Evolutionary conservation across 2,329 filamentous ascomycete genomes (phyloP).

Genomic region (Aspergillus ochraceoroseus): DNA sequence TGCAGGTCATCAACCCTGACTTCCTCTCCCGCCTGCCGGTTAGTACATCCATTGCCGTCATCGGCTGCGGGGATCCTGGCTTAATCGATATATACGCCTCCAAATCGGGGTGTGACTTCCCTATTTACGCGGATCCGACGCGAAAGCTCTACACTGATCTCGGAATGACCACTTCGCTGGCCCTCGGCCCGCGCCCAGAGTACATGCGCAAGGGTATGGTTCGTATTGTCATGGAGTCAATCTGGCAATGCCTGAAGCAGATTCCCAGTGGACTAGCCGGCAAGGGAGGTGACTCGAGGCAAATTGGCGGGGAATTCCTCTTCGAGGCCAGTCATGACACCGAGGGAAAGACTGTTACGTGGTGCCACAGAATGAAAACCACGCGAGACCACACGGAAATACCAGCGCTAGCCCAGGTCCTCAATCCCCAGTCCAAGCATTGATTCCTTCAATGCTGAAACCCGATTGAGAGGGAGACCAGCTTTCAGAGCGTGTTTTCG

Average conservation of each 20-base stretch:
- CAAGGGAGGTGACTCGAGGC: conserved; percentile 61
- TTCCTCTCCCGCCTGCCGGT: conserved; percentile 45
- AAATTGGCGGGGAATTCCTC: conserved; percentile 75
- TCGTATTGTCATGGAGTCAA: conserved; percentile 45
- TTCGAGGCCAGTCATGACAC: conserved; percentile 50
- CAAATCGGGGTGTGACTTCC: conserved; percentile 62
- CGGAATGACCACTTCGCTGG: conserved; percentile 62
- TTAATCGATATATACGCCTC: conserved; percentile 63
- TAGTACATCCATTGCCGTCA: conserved; percentile 60
- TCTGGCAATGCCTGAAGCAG: conserved; percentile 57
- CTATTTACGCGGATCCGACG: conserved; percentile 72
- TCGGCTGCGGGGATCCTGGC: conserved; percentile 66
- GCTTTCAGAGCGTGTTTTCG: no score
- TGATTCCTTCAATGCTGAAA: no score
- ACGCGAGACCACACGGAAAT: conserved; percentile 74
- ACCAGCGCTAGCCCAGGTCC: conserved; percentile 4
- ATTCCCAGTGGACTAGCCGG: conserved; percentile 55
- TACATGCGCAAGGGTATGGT: conserved; percentile 57
- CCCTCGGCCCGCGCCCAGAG: conserved; percentile 57
- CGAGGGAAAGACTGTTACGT: conserved; percentile 50
- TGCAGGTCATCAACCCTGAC: conserved; percentile 50
- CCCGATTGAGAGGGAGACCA: no score
- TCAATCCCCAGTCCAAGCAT: no score
- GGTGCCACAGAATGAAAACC: conserved; percentile 77
- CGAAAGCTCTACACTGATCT: conserved; percentile 61